Percentiles rank a stretch among this genome's conserved stretches.
Evolutionary conservation across 1,284 basidiomycete genomes (phyloP).

Genomic region (Tranzscheliella williamsii): DNA sequence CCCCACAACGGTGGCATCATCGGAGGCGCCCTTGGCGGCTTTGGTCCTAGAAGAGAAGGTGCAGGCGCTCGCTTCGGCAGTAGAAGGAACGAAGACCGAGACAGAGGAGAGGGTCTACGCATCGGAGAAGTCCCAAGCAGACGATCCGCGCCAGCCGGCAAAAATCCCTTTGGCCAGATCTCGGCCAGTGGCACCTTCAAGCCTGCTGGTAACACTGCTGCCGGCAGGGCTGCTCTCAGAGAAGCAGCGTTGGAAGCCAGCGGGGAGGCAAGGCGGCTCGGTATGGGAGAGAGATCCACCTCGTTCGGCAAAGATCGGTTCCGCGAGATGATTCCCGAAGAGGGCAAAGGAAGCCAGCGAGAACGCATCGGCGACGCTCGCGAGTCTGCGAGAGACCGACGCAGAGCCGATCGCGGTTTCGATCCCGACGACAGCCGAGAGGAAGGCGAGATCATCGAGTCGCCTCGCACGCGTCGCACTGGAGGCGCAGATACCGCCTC

Average conservation of each 20-base stretch:
- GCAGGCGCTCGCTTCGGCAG: slow-evolving; percentile 32
- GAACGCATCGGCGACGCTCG: slow-evolving; percentile 3
- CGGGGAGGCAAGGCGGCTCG: slow-evolving; percentile 21
- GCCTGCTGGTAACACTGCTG: slow-evolving; percentile 41
- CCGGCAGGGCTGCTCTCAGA: slow-evolving; percentile 14
- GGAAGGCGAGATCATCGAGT: slow-evolving; percentile 41
- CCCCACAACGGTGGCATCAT: slow-evolving; percentile 26
- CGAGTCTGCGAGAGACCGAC: slow-evolving; percentile 16
- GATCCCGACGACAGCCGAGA: slow-evolving; percentile 35
- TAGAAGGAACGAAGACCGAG: slow-evolving; percentile 40
- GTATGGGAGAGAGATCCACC: slow-evolving; percentile 34
- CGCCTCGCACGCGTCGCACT: slow-evolving; percentile 33
- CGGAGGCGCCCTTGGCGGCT: slow-evolving; percentile 35
- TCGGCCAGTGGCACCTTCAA: slow-evolving; percentile 52
- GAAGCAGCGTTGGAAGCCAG: slow-evolving; percentile 14
- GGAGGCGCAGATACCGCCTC: slow-evolving; percentile 36
- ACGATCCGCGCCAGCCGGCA: slow-evolving; percentile 40
- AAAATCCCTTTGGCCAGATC: slow-evolving; percentile 54
- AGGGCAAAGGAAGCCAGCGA: slow-evolving; percentile 9
- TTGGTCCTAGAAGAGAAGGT: slow-evolving; percentile 35
- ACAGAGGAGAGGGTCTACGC: slow-evolving; percentile 29
- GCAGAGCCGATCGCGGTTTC: slow-evolving; percentile 24
- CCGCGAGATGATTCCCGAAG: slow-evolving; percentile 29
- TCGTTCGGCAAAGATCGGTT: slow-evolving; percentile 37
- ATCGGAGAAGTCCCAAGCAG: slow-evolving; percentile 24